Evolutionary conservation across 768 basidiomycete genomes (phyloP).

Genomic region (Trametes meyenii): DNA sequence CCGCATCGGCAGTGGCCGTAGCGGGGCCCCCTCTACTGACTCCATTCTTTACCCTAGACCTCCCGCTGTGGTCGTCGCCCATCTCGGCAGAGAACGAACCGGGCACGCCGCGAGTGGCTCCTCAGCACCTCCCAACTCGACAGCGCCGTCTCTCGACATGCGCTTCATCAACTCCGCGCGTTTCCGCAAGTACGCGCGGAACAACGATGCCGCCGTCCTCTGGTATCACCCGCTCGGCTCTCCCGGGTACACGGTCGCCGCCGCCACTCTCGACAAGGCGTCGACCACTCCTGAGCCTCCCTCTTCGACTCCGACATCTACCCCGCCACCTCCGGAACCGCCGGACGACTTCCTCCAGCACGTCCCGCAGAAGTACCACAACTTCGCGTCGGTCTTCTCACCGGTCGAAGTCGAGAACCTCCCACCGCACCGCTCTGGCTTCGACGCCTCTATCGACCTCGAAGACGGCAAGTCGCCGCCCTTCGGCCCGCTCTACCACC

Average conservation of each 20-base stretch:
- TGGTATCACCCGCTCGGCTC: too few relatives aligned
- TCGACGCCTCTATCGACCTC: slow-evolving; percentile 41
- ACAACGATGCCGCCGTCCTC: too few relatives aligned
- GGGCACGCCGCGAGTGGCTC: background rate
- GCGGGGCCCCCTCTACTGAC: background rate
- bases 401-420: slow-evolving; percentile 33
- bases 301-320: too few relatives aligned
- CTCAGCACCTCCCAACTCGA: background rate
- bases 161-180: background rate
- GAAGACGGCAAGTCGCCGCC: slow-evolving; percentile 32
- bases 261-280: too few relatives aligned
- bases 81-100: slow-evolving; percentile 17
- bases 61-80: slow-evolving; percentile 28
- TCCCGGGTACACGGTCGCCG: too few relatives aligned
- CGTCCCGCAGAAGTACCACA: slow-evolving; percentile 31
- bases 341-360: too few relatives aligned
- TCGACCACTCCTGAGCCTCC: too few relatives aligned
- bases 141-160: background rate
- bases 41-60: background rate
- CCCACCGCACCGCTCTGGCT: slow-evolving; percentile 34
- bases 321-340: too few relatives aligned
- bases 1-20: background rate
- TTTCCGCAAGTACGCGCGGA: too few relatives aligned
- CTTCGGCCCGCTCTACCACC: too few relatives aligned
- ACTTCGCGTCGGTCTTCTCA: slow-evolving; percentile 35